These are phyloP conservation scores for Phytophthora sojae DNA, from an alignment of 352 stramenopile genomes.

Conservation along the genomic window DNA sequence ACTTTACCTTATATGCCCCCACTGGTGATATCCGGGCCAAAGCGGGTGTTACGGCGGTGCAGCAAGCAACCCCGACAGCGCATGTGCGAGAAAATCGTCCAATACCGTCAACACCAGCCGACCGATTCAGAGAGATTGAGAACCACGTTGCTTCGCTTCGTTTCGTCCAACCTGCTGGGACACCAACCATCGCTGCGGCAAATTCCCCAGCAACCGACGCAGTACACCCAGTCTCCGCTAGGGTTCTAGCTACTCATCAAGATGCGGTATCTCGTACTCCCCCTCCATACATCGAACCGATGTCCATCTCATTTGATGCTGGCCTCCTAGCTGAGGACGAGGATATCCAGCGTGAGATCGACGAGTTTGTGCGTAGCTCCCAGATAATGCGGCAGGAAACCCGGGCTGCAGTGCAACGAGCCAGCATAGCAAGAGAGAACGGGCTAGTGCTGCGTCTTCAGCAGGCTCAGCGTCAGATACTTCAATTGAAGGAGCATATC, in stretches of 20 bases:
- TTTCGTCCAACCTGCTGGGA: conserved; percentile 26
- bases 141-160: conserved; percentile 42
- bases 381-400: conserved; percentile 45
- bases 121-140: conserved; percentile 52
- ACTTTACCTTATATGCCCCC: conserved; percentile 35
- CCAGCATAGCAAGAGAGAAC: conserved; percentile 61
- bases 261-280: neutral
- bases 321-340: conserved; percentile 49
- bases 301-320: conserved; percentile 36
- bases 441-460: conserved; percentile 72
- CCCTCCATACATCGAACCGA: conserved; percentile 19
- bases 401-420: conserved; percentile 28
- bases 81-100: neutral
- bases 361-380: conserved; percentile 59
- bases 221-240: conserved; percentile 25
- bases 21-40: neutral
- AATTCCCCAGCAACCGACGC: conserved; percentile 17
- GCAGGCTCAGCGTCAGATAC: conserved; percentile 74
- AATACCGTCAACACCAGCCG: conserved; percentile 6
- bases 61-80: neutral
- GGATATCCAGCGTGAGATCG: conserved; percentile 51
- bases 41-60: neutral
- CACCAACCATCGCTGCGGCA: conserved; percentile 8
- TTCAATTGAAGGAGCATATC: conserved; percentile 73
- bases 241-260: conserved; percentile 5